A percentile compares a stretch with the other conserved stretches of the same genome.
Evolutionary conservation across 1,284 basidiomycete genomes (phyloP).

Genomic region (Jaminaea rosea): DNA sequence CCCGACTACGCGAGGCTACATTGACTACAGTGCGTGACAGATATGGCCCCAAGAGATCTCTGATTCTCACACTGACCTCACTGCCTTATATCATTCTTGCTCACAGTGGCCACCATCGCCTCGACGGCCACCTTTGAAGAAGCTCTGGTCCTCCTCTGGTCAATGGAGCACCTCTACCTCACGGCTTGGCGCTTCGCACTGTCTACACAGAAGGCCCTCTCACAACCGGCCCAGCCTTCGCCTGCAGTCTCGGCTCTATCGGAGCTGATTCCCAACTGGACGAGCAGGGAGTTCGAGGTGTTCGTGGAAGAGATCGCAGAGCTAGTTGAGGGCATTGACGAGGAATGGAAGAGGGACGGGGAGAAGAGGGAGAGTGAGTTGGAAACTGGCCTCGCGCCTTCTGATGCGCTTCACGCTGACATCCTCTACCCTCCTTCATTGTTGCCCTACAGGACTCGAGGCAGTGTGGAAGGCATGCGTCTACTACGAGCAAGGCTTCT

Average conservation of each 20-base stretch:
- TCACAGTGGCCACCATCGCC: slow-evolving; percentile 56
- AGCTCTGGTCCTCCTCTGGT: slow-evolving; percentile 63
- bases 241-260: not conserved
- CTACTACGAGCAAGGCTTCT: slow-evolving; percentile 3
- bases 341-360: not conserved
- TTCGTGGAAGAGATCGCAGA: slow-evolving; percentile 57
- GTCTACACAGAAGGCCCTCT: slow-evolving; percentile 1
- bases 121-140: slow-evolving; percentile 56
- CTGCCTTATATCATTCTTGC: too few relatives aligned
- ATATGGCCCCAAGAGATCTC: too few relatives aligned
- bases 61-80: too few relatives aligned
- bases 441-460: too few relatives aligned
- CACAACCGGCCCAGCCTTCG: not conserved
- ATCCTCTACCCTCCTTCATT: too few relatives aligned
- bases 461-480: not conserved
- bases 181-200: slow-evolving; percentile 57
- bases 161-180: slow-evolving; percentile 63
- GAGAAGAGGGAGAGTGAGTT: too few relatives aligned
- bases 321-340: slow-evolving; percentile 52
- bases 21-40: too few relatives aligned
- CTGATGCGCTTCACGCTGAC: too few relatives aligned
- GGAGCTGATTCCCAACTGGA: slow-evolving; percentile 54
- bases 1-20: slow-evolving; percentile 61
- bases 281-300: slow-evolving; percentile 55
- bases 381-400: too few relatives aligned